Evolutionary conservation across 495 filamentous ascomycete species (phyloP), one percentile per base, ranked within the genome.

Genomic region (Penicillium cinerascens): DNA sequence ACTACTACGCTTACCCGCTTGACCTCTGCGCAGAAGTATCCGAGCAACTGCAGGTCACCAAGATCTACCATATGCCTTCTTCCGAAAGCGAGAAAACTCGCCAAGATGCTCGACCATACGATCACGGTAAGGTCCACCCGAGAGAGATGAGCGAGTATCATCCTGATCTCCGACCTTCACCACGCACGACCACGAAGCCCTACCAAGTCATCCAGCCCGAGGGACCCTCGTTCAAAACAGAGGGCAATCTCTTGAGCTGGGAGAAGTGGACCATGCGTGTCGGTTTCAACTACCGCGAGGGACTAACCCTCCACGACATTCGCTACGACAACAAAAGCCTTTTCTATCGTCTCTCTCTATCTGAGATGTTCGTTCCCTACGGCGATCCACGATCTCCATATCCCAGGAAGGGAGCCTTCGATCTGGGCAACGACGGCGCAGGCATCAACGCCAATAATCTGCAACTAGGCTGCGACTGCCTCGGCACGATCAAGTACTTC

Each of bases 1-100:
- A 91, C 57, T 83, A 89, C 61, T 95, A 95, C 66, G 83, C 88
- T 1, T 83, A 87, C 46, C 89, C 89, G 0, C 73, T 93, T 5
- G 42, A 85, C 85, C 50, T 90, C 73, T 49, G 84, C 1, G 85
- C 89, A 6, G 71, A 92, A 29, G 78, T 83, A 47, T 78, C 80
- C 0, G 77, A 76, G 11, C 78, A 80, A 4, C 72, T 81, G 60
- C 77, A 81, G 45, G 81, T 91, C 1, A 80, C 62, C 35, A 66
- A 71, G 25, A 63, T 79, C 27, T 66, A 72, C 23, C 50, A 59
- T 11, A 56, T 78, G 6, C 71, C 77, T 3, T 68, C 66, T 0
- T 64, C 66, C 6, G 54, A 52, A 7, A 55, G 56, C 11, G 72
- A 77, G 18, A 33, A 46, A 3, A 53, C 62, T 11, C 48, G 51